These are phyloP conservation scores for Botrytis fabae DNA, from an alignment of 2,329 filamentous ascomycete genomes.

Conservation along the genomic window DNA sequence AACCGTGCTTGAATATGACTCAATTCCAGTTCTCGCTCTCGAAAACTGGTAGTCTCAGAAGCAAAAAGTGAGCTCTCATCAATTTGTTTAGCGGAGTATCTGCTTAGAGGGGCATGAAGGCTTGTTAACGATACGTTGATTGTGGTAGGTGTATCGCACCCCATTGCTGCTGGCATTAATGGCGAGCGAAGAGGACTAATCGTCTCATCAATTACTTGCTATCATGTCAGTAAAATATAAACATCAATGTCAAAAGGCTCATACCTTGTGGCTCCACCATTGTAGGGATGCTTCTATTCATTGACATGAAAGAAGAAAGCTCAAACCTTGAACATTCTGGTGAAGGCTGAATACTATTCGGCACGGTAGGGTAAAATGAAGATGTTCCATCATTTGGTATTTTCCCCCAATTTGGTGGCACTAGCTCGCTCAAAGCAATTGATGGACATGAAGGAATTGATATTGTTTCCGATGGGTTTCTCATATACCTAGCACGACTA, in stretches of 20 bases:
- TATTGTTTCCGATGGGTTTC: constrained; percentile 31
- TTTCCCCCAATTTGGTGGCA: constrained; percentile 32
- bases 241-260: not conserved
- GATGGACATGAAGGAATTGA: constrained; percentile 21
- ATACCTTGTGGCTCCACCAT: constrained; percentile 20
- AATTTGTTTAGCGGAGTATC: constrained; percentile 25
- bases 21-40: constrained; percentile 35
- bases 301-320: constrained; percentile 26
- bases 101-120: constrained; percentile 26
- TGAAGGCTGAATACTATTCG: constrained; percentile 32
- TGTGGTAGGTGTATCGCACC: constrained; percentile 21
- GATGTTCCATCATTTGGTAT: constrained; percentile 30
- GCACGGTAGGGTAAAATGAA: constrained; percentile 33
- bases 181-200: constrained; percentile 4
- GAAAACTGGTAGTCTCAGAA: constrained; percentile 37
- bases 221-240: not conserved
- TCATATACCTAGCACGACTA: constrained; percentile 29
- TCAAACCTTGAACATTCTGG: constrained; percentile 33
- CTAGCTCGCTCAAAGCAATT: constrained; percentile 29
- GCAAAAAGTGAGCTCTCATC: constrained; percentile 35
- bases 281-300: constrained; percentile 21
- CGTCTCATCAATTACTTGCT: not conserved
- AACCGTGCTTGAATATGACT: constrained; percentile 34
- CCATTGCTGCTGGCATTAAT: not conserved
- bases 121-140: constrained; percentile 26